Evolutionary conservation across 2,329 filamentous ascomycete species (phyloP).

Genomic region (Cladobotryum mycophilum): DNA sequence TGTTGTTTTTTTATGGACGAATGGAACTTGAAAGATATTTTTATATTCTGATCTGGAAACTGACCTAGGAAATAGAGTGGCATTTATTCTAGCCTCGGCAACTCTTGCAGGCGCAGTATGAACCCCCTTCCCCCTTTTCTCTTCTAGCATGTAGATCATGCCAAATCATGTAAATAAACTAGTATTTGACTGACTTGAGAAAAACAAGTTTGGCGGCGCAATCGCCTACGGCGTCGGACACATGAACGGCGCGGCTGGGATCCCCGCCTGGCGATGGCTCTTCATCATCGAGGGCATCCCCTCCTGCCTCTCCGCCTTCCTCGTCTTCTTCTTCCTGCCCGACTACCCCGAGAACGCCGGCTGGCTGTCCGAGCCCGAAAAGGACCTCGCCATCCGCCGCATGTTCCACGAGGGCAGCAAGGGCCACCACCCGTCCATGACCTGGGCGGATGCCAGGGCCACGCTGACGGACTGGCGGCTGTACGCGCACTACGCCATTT

Average conservation of each 20-base stretch:
- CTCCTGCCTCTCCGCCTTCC: constrained; percentile 56
- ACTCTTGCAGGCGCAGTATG: constrained; percentile 59
- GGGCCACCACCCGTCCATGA: constrained; percentile 56
- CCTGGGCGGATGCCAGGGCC: constrained; percentile 61
- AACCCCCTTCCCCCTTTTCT: no score
- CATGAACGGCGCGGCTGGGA: constrained; percentile 57
- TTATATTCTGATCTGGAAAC: no score
- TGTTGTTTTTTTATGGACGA: constrained; percentile 11
- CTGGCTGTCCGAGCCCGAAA: constrained; percentile 56
- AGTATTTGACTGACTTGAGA: neutral
- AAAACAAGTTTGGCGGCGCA: constrained; percentile 59
- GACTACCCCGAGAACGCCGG: constrained; percentile 60
- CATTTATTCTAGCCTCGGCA: constrained; percentile 62
- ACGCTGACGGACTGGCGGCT: constrained; percentile 61
- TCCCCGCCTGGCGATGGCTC: constrained; percentile 63
- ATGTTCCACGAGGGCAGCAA: constrained; percentile 43
- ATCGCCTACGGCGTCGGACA: constrained; percentile 67
- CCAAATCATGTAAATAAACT: neutral
- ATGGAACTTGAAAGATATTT: no score
- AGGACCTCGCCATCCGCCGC: constrained; percentile 43
- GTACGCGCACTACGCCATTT: constrained; percentile 59
- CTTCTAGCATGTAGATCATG: neutral
- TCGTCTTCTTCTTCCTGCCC: constrained; percentile 61
- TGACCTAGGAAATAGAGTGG: constrained; percentile 40
- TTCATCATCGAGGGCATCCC: constrained; percentile 59